Conservation (phyloP, 306 rosid genomes). For the Quercus berberidifolia region DNA sequence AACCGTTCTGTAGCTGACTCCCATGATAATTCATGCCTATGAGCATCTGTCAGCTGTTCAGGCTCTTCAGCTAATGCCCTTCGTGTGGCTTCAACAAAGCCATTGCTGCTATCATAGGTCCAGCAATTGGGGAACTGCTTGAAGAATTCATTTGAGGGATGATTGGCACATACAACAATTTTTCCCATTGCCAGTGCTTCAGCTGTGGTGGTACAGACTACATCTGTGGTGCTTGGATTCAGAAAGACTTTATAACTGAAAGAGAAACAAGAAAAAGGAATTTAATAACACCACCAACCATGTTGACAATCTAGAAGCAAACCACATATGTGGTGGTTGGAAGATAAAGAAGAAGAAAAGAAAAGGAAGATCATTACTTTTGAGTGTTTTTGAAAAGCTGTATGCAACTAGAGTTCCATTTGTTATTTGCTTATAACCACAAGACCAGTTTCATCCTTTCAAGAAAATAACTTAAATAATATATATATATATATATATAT, state of each 20-base stretch:
- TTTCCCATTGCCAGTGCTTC: constrained; percentile 98
- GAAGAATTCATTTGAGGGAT: constrained; percentile 94
- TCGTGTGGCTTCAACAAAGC: constrained; percentile 53
- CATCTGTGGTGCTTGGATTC: constrained; percentile 96
- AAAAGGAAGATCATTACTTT: not conserved
- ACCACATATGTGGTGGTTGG: constrained; percentile 92
- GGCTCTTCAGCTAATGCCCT: constrained; percentile 66
- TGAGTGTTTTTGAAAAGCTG: constrained; percentile 23
- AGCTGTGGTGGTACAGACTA: constrained; percentile 96
- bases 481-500: too few species aligned
- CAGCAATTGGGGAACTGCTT: constrained; percentile 87
- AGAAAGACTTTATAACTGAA: constrained; percentile 83
- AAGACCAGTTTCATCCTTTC: not conserved
- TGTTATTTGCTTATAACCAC: not conserved
- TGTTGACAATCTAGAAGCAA: constrained; percentile 30
- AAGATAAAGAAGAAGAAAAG: constrained; percentile 17
- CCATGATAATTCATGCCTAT: constrained; percentile 74
- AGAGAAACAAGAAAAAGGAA: constrained; percentile 16
- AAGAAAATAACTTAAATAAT: too few species aligned
- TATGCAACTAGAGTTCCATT: not conserved
- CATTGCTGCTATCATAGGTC: constrained; percentile 44
- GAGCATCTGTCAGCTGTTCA: constrained; percentile 57
- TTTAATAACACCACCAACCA: constrained; percentile 10
- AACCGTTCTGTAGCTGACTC: constrained; percentile 88
- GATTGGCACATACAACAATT: constrained; percentile 76